A percentile compares a stretch with the other conserved stretches of the same genome.
phyloP scores from a whole-genome alignment of 108 stramenopile genomes.

The Aureococcus anophagefferens region DNA sequence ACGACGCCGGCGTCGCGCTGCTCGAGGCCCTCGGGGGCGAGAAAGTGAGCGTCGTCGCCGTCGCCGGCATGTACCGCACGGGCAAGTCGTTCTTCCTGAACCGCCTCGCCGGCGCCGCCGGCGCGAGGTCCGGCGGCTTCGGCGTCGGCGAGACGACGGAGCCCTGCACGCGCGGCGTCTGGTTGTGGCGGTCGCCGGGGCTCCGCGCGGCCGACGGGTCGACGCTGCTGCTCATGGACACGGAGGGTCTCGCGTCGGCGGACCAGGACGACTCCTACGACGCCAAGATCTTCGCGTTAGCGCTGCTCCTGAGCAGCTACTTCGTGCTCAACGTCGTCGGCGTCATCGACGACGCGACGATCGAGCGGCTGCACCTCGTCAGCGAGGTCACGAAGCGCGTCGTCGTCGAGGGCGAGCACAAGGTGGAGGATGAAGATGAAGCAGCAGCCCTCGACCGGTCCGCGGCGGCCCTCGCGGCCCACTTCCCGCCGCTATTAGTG shows the following conservation, averaged over 20 bases:
- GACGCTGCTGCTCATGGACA: constrained; percentile 17
- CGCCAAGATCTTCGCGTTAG: constrained; percentile 17
- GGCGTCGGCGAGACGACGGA: constrained; percentile 21
- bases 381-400: constrained; percentile 8
- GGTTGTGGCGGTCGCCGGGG: constrained; percentile 13
- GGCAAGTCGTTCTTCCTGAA: constrained; percentile 34
- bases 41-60: background rate
- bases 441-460: background rate
- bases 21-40: background rate
- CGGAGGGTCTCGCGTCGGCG: constrained; percentile 25
- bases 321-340: constrained; percentile 27
- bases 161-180: constrained; percentile 28
- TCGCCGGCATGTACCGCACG: constrained; percentile 27
- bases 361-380: constrained; percentile 19
- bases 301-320: constrained; percentile 14
- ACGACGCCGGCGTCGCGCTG: background rate
- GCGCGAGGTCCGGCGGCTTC: constrained; percentile 1
- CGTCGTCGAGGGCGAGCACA: background rate
- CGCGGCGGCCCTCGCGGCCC: background rate
- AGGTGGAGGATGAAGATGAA: background rate
- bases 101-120: background rate
- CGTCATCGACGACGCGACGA: constrained; percentile 18
- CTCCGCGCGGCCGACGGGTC: background rate
- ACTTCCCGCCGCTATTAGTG: constrained; percentile 17
- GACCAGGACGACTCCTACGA: constrained; percentile 24